These are phyloP conservation scores for Geranomyces michiganensis DNA, from an alignment of 192 early-diverging fungal genomes.

Conservation along the genomic window DNA sequence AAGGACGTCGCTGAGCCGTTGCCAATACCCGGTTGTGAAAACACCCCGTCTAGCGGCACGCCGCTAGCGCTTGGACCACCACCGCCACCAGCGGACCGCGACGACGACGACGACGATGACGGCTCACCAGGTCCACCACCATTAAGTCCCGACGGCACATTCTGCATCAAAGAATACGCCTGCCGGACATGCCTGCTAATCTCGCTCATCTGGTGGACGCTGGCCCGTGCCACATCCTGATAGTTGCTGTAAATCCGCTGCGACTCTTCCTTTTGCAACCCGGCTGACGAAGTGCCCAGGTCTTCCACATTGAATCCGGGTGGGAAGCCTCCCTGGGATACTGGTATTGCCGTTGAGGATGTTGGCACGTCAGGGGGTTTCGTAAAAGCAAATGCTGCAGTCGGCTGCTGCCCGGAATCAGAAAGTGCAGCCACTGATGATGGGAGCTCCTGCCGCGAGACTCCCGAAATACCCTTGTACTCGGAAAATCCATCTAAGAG, in stretches of 20 bases:
- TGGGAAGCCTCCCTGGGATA: neutral
- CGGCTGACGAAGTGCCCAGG: neutral
- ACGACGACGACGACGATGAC: too few species aligned
- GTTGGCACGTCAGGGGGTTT: constrained; percentile 34
- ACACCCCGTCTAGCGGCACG: too few species aligned
- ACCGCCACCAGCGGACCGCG: too few species aligned
- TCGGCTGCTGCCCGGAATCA: neutral
- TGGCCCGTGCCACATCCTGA: constrained; percentile 27
- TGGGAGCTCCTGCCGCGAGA: constrained; percentile 12
- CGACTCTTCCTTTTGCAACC: constrained; percentile 13
- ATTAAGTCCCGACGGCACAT: neutral
- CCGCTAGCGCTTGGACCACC: too few species aligned
- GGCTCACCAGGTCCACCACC: too few species aligned
- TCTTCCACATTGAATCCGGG: constrained; percentile 11
- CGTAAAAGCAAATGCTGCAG: constrained; percentile 39
- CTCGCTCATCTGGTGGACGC: constrained; percentile 35
- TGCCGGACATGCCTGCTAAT: constrained; percentile 28
- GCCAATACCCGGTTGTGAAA: too few species aligned
- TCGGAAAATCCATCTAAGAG: neutral
- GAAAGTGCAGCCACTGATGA: neutral
- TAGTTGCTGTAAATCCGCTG: constrained; percentile 23
- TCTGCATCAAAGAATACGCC: constrained; percentile 26
- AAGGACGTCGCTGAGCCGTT: neutral
- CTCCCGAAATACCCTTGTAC: neutral
- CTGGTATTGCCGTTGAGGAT: neutral